Conservation (phyloP, 352 stramenopile genomes). For the Globisporangium yorkense region DNA sequence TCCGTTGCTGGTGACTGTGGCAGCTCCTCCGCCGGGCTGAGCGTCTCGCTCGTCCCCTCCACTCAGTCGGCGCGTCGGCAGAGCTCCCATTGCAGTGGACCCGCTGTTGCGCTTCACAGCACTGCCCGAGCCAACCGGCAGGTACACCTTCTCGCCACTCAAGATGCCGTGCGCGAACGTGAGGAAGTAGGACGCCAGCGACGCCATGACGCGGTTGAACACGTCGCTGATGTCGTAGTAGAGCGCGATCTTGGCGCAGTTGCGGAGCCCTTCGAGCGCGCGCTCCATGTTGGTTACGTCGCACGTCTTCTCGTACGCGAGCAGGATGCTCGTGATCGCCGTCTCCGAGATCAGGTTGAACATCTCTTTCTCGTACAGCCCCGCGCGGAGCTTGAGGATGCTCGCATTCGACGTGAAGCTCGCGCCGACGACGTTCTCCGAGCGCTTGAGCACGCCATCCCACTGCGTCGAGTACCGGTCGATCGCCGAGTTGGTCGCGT, state of each 20-base stretch:
- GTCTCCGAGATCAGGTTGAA: slow-evolving; percentile 78
- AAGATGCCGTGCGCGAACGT: slow-evolving; percentile 81
- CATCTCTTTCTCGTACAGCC: slow-evolving; percentile 86
- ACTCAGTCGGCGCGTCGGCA: slow-evolving; percentile 6
- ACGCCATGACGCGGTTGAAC: slow-evolving; percentile 82
- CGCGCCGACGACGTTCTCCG: slow-evolving; percentile 80
- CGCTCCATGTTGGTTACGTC: slow-evolving; percentile 83
- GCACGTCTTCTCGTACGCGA: slow-evolving; percentile 82
- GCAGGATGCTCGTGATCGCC: slow-evolving; percentile 72
- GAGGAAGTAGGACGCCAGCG: slow-evolving; percentile 76
- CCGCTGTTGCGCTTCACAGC: slow-evolving; percentile 16
- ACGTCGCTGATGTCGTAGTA: slow-evolving; percentile 78
- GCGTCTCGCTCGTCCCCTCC: not conserved
- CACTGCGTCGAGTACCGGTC: slow-evolving; percentile 87
- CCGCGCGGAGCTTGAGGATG: slow-evolving; percentile 78
- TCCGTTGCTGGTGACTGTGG: not conserved
- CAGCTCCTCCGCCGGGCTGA: not conserved
- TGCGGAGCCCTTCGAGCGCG: slow-evolving; percentile 71
- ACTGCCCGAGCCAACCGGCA: slow-evolving; percentile 37
- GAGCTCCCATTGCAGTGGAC: not conserved
- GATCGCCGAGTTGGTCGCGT: slow-evolving; percentile 48
- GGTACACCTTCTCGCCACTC: slow-evolving; percentile 78
- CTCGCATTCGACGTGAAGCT: slow-evolving; percentile 85
- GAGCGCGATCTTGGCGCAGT: slow-evolving; percentile 81
- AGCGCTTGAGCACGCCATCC: slow-evolving; percentile 83